Conservation (phyloP, 2,329 filamentous ascomycete species). For the Pseudogymnoascus sp. region DNA sequence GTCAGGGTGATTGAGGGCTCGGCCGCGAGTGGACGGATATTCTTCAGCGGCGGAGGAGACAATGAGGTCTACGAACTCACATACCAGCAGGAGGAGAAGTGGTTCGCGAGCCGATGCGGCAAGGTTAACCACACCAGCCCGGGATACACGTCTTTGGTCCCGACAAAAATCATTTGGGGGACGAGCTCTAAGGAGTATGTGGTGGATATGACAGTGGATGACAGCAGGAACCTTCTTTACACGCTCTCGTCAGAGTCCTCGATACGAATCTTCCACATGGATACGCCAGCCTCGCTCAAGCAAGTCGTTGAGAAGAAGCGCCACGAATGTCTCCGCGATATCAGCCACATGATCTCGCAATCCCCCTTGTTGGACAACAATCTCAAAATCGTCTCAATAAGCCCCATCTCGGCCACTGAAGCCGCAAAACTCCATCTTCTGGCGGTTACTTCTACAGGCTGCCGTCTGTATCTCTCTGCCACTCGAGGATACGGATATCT, state of each 20-base stretch:
- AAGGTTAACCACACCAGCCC: conserved; percentile 83
- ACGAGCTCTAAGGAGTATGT: conserved; percentile 55
- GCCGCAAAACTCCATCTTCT: conserved; percentile 80
- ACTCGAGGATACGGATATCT: conserved; percentile 65
- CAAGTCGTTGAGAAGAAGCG: conserved; percentile 57
- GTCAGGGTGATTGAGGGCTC: conserved; percentile 76
- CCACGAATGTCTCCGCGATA: conserved; percentile 59
- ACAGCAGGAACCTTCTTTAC: conserved; percentile 81
- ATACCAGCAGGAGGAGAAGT: conserved; percentile 95
- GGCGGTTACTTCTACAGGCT: conserved; percentile 84
- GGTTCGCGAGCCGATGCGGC: conserved; percentile 83
- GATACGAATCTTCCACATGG: conserved; percentile 87
- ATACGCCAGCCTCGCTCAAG: conserved; percentile 52
- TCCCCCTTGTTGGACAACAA: conserved; percentile 63
- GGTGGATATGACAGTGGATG: conserved; percentile 76
- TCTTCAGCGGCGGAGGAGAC: conserved; percentile 74
- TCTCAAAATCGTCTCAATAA: conserved; percentile 75
- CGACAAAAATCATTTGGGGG: conserved; percentile 42
- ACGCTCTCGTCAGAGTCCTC: conserved; percentile 82
- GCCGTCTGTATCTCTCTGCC: conserved; percentile 84
- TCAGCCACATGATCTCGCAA: conserved; percentile 74
- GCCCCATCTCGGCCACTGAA: conserved; percentile 71
- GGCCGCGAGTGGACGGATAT: conserved; percentile 74
- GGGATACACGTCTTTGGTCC: conserved; percentile 60
- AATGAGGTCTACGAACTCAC: conserved; percentile 90